A percentile compares a stretch with the other conserved stretches of the same genome.
phyloP scores from a whole-genome alignment of 495 filamentous ascomycete species.

The Hyphodiscus hymeniophilus region DNA sequence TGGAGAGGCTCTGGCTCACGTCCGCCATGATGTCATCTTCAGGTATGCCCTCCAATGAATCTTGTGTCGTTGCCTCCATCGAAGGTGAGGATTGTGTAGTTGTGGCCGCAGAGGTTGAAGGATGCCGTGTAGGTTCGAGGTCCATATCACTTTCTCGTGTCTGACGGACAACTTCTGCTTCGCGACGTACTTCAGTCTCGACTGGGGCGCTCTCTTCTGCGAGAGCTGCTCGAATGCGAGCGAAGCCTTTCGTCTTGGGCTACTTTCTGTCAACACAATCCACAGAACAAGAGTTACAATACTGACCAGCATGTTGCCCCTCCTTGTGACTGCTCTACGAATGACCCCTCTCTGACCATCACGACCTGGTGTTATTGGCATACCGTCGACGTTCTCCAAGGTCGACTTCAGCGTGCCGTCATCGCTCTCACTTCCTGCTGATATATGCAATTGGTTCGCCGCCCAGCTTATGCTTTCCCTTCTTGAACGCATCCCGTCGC shows the following conservation, averaged over 20 bases:
- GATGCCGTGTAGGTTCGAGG: constrained; percentile 25
- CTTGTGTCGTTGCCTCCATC: constrained; percentile 29
- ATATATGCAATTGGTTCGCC: constrained; percentile 78
- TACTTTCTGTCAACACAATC: constrained; percentile 13
- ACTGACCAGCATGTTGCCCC: constrained; percentile 79
- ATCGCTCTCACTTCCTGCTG: constrained; percentile 70
- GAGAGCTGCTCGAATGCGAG: constrained; percentile 82
- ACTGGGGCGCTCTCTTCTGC: constrained; percentile 79
- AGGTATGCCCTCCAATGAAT: constrained; percentile 47
- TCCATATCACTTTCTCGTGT: constrained; percentile 69
- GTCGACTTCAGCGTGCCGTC: constrained; percentile 51
- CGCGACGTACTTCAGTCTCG: constrained; percentile 80
- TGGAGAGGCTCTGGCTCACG: constrained; percentile 38
- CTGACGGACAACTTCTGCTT: constrained; percentile 91
- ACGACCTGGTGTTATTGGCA: constrained; percentile 32
- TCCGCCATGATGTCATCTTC: constrained; percentile 56
- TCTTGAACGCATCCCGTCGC: constrained; percentile 43
- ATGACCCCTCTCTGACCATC: constrained; percentile 46
- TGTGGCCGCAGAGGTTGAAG: constrained; percentile 29
- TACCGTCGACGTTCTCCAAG: constrained; percentile 37
- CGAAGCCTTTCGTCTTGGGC: constrained; percentile 94
- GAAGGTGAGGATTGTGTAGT: constrained; percentile 47
- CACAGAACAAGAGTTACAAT: not conserved
- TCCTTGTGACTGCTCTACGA: constrained; percentile 66
- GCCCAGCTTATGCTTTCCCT: constrained; percentile 81